phyloP scores from a whole-genome alignment of 2,329 filamentous ascomycete species.

The Magnaporthiopsis rhizophila region DNA sequence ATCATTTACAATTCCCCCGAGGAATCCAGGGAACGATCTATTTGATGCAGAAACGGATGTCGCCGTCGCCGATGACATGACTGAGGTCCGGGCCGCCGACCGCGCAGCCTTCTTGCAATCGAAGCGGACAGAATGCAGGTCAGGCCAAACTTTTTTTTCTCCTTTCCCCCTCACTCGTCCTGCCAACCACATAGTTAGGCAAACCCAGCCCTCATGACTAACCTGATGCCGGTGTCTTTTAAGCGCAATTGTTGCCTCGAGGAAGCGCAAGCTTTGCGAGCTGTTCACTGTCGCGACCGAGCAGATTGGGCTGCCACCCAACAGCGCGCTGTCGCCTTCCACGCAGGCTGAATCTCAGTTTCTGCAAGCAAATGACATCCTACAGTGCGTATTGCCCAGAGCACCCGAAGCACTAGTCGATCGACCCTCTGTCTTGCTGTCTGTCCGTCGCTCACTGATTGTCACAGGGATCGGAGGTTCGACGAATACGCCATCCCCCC shows the following conservation, averaged over 20 bases:
- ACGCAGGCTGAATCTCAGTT: constrained; percentile 47
- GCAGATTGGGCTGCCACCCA: constrained; percentile 51
- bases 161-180: constrained; percentile 39
- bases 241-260: constrained; percentile 70
- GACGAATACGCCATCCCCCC: constrained; percentile 46
- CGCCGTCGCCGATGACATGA: constrained; percentile 61
- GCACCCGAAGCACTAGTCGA: constrained; percentile 16
- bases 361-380: constrained; percentile 47
- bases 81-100: constrained; percentile 60
- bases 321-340: constrained; percentile 46
- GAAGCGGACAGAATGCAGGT: constrained; percentile 57
- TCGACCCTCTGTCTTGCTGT: constrained; percentile 11
- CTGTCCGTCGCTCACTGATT: constrained; percentile 8
- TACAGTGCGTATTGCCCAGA: constrained; percentile 42
- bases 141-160: constrained; percentile 30
- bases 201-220: not conserved
- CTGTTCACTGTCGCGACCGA: constrained; percentile 74
- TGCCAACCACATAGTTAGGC: constrained; percentile 33
- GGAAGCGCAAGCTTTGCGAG: constrained; percentile 86
- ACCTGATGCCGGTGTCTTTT: not conserved
- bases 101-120: constrained; percentile 58
- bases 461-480: constrained; percentile 37
- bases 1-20: constrained; percentile 25
- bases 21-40: constrained; percentile 38
- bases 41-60: constrained; percentile 61